Evolutionary conservation across 805 yeast genomes (phyloP), one percentile per base, ranked within the genome.

Genomic region (Saccharomycopsis capsularis): DNA sequence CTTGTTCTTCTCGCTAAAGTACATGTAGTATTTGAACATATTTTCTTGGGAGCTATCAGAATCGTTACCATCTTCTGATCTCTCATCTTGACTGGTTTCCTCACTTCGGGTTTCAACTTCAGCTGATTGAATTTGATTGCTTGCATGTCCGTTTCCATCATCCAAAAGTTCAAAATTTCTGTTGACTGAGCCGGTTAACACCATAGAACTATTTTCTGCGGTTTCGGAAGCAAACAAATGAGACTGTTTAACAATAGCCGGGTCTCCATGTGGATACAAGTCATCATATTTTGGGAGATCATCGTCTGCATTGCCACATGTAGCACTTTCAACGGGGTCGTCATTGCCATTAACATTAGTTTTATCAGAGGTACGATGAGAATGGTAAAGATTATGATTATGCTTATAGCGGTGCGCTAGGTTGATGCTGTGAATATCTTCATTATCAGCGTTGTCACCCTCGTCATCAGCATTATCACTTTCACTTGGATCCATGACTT

Each of bases 251-350:
- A 34, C 13, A 16, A 42, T 40, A 23, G 35, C 25, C 44, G 58
- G 49, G 43, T 15, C 58, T 6, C 74, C 75, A 46, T 68, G 66
- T 30, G 93, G 95, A 69, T 78, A 85, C 37, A 85, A 69, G 52
- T 85, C 95, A 57, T 84, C 86, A 60, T 85, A 85, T 18, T 78
- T 73, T 2, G 95, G 95, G 55, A 85, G 70, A 19, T 67, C 73
- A 24, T 78, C 81, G 36, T 59, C 68, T 19, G 61, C 68, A 32
- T 22, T 15, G 7, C 34, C 46, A 19, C 23, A 16, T 24, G 13
- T 21, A 6, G 22, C 9, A 13, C 36, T 52, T 11, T 42, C 53
- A 55, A 68, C 15, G n/a, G n/a, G 18, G n/a, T 34, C 19, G 38
- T n/a, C 38, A 27, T 27, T 27, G 32, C 32, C 13, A 27, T 7